Evolutionary conservation across 2,329 filamentous ascomycete species (phyloP).

Genomic region (Fusarium sororula): DNA sequence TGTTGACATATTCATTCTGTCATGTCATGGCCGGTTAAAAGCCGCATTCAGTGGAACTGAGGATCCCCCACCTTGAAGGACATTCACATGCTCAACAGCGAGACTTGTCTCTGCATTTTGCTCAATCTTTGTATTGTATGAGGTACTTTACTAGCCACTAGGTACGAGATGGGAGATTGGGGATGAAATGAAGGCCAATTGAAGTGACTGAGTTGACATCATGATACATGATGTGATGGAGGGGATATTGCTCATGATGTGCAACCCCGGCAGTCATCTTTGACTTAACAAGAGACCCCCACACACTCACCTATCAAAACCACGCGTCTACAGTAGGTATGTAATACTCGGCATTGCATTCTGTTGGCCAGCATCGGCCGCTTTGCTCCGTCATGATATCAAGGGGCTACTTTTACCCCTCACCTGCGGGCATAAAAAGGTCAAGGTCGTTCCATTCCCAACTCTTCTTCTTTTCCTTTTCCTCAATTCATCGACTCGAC

Average conservation of each 20-base stretch:
- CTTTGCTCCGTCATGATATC: conserved; percentile 34
- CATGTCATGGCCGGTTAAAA: conserved; percentile 32
- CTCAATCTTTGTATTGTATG: neutral
- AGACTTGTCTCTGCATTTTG: neutral
- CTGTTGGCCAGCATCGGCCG: conserved; percentile 24
- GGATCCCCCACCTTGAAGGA: conserved; percentile 3
- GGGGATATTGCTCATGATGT: conserved; percentile 3
- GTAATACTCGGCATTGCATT: conserved; percentile 24
- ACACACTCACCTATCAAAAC: conserved; percentile 2
- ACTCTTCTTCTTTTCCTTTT: neutral
- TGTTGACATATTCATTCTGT: conserved; percentile 1
- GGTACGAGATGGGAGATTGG: too few relatives aligned
- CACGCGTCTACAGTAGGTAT: conserved; percentile 22
- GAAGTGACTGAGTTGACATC: neutral
- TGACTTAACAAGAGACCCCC: conserved; percentile 6
- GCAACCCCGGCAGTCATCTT: conserved; percentile 3
- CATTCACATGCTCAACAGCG: neutral
- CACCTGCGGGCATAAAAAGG: conserved; percentile 41
- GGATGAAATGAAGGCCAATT: neutral
- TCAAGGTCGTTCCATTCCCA: neutral
- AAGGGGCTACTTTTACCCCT: conserved; percentile 34
- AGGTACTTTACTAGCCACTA: rapidly evolving
- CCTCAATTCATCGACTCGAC: conserved; percentile 6
- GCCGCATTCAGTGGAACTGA: conserved; percentile 26
- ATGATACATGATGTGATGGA: conserved; percentile 20